Conservation (phyloP, 257 asterid genomes). For the Ophiorrhiza pumila region DNA sequence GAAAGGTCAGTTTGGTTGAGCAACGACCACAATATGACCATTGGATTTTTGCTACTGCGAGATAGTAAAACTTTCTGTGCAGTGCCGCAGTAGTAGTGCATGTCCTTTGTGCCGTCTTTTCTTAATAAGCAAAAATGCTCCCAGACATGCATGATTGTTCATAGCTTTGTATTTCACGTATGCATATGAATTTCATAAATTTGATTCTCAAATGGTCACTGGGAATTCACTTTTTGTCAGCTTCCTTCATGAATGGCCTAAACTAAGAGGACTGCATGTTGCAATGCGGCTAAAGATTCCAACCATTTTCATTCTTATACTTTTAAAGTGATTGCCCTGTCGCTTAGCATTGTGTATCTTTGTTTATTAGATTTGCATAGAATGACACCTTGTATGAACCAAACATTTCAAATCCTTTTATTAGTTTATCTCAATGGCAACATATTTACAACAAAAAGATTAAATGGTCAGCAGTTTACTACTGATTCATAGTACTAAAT, state of each 20-base stretch:
- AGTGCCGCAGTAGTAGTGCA: conserved; percentile 29
- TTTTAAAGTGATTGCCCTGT: conserved; percentile 4
- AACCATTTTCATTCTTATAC: conserved; percentile 20
- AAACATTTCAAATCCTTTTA: background rate
- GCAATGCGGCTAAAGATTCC: conserved; percentile 49
- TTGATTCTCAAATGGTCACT: conserved; percentile 10
- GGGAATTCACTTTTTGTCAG: conserved; percentile 12
- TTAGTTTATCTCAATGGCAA: background rate
- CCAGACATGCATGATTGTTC: background rate
- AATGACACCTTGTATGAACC: background rate
- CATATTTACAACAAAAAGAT: background rate
- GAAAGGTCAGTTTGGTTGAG: conserved; percentile 21
- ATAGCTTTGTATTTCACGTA: background rate
- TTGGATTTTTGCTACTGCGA: conserved; percentile 45
- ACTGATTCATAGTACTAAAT: background rate
- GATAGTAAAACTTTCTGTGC: conserved; percentile 47
- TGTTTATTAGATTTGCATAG: background rate
- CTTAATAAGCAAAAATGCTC: conserved; percentile 26
- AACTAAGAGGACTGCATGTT: conserved; percentile 25
- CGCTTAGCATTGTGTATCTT: background rate
- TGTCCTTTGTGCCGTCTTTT: conserved; percentile 49
- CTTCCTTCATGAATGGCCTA: conserved; percentile 15
- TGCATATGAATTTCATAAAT: conserved; percentile 18
- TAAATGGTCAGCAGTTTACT: background rate
- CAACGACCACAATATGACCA: conserved; percentile 26